A percentile compares a stretch with the other conserved stretches of the same genome.
phyloP scores from a whole-genome alignment of 768 basidiomycete genomes.

The Lentinula boryana region DNA sequence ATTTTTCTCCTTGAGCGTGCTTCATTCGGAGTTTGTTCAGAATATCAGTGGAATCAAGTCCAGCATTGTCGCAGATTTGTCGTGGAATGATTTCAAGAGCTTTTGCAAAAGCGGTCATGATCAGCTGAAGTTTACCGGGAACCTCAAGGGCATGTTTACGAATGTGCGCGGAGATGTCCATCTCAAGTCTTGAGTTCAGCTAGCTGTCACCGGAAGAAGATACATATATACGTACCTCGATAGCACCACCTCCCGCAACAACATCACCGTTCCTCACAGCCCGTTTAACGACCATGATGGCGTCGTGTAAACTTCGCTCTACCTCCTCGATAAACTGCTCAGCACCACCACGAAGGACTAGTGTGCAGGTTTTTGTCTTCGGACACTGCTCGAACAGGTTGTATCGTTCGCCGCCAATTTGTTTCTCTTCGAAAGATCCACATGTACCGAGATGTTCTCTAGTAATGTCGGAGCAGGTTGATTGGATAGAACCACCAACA shows the following conservation, averaged over 20 bases:
- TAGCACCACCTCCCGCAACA: constrained; percentile 96
- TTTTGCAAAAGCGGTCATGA: constrained; percentile 94
- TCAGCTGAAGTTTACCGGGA: constrained; percentile 91
- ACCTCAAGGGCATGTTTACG: constrained; percentile 88
- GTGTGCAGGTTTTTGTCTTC: constrained; percentile 91
- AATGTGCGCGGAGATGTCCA: constrained; percentile 95
- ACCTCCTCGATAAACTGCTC: constrained; percentile 99
- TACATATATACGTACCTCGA: constrained; percentile 57
- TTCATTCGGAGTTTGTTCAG: constrained; percentile 97
- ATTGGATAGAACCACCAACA: constrained; percentile 91
- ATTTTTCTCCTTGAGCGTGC: constrained; percentile 82
- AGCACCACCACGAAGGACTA: constrained; percentile 91
- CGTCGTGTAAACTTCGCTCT: constrained; percentile 94
- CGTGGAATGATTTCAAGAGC: constrained; percentile 97
- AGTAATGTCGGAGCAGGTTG: constrained; percentile 89
- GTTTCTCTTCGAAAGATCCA: constrained; percentile 86
- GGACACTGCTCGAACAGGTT: constrained; percentile 93
- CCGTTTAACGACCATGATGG: constrained; percentile 99
- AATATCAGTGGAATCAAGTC: constrained; percentile 94
- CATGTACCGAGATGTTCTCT: constrained; percentile 93
- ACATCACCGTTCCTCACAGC: constrained; percentile 94
- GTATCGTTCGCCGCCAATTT: constrained; percentile 95
- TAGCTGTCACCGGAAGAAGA: neutral
- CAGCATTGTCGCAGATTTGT: constrained; percentile 98
- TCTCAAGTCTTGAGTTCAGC: constrained; percentile 38